phyloP scores from a whole-genome alignment of 352 stramenopile genomes.

The Hyaloperonospora brassicae region DNA sequence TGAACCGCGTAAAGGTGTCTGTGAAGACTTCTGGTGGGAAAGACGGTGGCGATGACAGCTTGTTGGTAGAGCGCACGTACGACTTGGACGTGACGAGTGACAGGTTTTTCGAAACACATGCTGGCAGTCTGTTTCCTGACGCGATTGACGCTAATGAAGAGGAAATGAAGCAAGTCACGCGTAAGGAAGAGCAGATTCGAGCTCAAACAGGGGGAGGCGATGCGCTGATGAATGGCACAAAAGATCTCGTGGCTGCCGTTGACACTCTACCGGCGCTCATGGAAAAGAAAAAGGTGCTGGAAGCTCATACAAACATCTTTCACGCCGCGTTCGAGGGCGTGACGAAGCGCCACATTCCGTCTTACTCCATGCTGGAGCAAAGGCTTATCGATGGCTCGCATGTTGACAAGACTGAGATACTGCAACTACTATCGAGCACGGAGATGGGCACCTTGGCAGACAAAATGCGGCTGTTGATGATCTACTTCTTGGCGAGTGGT shows the following conservation, averaged over 20 bases:
- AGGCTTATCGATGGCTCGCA: conserved; percentile 78
- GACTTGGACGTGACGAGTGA: conserved; percentile 77
- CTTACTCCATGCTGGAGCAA: conserved; percentile 80
- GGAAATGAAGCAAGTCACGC: conserved; percentile 83
- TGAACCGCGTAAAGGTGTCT: conserved; percentile 94
- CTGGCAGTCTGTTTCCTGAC: conserved; percentile 67
- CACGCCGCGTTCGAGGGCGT: conserved; percentile 75
- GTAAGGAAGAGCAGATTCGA: conserved; percentile 79
- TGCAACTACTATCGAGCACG: conserved; percentile 51
- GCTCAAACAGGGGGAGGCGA: conserved; percentile 62
- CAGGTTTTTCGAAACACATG: conserved; percentile 77
- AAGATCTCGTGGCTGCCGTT: conserved; percentile 76
- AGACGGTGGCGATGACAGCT: conserved; percentile 24
- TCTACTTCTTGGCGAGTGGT: conserved; percentile 79
- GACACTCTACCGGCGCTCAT: conserved; percentile 74
- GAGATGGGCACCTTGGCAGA: conserved; percentile 67
- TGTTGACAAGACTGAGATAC: conserved; percentile 57
- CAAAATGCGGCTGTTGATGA: conserved; percentile 83
- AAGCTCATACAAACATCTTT: conserved; percentile 86
- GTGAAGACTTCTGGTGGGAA: conserved; percentile 46
- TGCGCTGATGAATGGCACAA: conserved; percentile 63
- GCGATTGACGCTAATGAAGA: conserved; percentile 84
- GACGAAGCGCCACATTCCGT: conserved; percentile 70
- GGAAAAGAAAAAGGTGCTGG: conserved; percentile 86
- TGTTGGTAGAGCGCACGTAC: conserved; percentile 56